phyloP scores from a whole-genome alignment of 2,329 filamentous ascomycete species.

The Rutstroemia sp. region DNA sequence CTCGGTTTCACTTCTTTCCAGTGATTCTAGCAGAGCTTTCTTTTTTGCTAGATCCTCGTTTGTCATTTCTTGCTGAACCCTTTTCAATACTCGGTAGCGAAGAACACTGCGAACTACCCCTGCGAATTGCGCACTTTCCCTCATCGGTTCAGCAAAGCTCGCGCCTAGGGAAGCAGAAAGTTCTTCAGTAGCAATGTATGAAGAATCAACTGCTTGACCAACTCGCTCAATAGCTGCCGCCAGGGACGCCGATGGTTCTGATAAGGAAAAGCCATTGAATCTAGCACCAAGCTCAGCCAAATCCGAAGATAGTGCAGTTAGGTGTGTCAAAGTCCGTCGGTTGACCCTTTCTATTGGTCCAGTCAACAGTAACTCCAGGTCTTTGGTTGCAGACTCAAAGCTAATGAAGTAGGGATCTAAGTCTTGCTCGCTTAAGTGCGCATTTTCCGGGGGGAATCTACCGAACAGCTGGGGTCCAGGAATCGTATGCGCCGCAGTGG shows the following conservation, averaged over 20 bases:
- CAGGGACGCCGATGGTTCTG: conserved; percentile 81
- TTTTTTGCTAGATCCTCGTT: conserved; percentile 90
- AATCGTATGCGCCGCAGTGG: conserved; percentile 47
- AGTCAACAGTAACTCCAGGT: conserved; percentile 79
- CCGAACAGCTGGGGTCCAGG: conserved; percentile 58
- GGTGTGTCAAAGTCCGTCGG: conserved; percentile 75
- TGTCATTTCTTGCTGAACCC: conserved; percentile 96
- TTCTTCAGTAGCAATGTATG: conserved; percentile 93
- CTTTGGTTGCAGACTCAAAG: conserved; percentile 86
- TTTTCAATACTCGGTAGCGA: conserved; percentile 83
- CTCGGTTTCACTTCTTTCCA: conserved; percentile 92
- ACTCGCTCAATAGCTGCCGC: conserved; percentile 89
- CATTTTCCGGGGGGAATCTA: conserved; percentile 74
- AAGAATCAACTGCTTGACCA: conserved; percentile 90
- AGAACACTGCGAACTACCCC: conserved; percentile 86
- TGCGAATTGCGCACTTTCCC: conserved; percentile 94
- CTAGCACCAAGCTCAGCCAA: conserved; percentile 89
- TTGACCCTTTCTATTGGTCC: conserved; percentile 98
- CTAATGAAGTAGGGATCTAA: conserved; percentile 93
- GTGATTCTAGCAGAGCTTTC: conserved; percentile 67
- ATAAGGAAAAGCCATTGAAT: conserved; percentile 94
- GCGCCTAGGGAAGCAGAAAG: conserved; percentile 81
- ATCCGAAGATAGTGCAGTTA: conserved; percentile 77
- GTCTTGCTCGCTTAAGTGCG: conserved; percentile 76
- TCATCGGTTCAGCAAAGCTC: conserved; percentile 94